Percentiles rank a stretch among this genome's conserved stretches.
These are phyloP conservation scores for Globisporangium lucens DNA, from an alignment of 352 stramenopile genomes.

Conservation along the genomic window DNA sequence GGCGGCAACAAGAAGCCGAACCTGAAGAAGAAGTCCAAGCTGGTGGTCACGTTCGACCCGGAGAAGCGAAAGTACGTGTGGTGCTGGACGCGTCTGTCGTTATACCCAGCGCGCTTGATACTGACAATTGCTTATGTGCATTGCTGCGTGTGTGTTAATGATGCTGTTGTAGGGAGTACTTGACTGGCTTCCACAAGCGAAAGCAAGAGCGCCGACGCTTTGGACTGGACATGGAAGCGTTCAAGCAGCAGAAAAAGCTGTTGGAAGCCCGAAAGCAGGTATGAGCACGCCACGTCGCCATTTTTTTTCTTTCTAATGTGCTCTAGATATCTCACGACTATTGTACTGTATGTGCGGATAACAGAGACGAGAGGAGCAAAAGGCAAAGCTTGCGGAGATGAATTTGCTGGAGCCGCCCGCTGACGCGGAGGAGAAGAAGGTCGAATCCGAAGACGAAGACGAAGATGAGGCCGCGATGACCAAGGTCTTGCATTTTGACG, in stretches of 20 bases:
- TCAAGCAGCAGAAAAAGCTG: conserved; percentile 83
- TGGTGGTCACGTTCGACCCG: conserved; percentile 83
- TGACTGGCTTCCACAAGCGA: conserved; percentile 85
- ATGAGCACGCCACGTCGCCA: neutral
- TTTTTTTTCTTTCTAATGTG: neutral
- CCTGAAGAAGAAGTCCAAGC: conserved; percentile 80
- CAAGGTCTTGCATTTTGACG: conserved; percentile 75
- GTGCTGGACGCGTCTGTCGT: neutral
- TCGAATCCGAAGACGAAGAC: conserved; percentile 23
- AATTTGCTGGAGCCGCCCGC: conserved; percentile 40
- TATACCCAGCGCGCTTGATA: neutral
- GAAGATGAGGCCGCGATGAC: conserved; percentile 36
- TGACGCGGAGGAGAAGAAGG: conserved; percentile 35
- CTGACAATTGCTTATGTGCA: neutral
- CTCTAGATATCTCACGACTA: neutral
- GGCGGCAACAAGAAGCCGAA: conserved; percentile 32
- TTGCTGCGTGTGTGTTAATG: neutral
- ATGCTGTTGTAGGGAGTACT: conserved; percentile 52
- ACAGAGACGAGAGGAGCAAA: conserved; percentile 72
- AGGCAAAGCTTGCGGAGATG: conserved; percentile 55
- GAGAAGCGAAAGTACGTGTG: conserved; percentile 79
- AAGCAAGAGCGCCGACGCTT: conserved; percentile 86
- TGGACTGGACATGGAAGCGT: conserved; percentile 86
- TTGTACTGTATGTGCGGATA: neutral
- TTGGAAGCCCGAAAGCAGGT: conserved; percentile 81